phyloP scores from a whole-genome alignment of 768 basidiomycete genomes.

The Rhizopogon sp. region DNA sequence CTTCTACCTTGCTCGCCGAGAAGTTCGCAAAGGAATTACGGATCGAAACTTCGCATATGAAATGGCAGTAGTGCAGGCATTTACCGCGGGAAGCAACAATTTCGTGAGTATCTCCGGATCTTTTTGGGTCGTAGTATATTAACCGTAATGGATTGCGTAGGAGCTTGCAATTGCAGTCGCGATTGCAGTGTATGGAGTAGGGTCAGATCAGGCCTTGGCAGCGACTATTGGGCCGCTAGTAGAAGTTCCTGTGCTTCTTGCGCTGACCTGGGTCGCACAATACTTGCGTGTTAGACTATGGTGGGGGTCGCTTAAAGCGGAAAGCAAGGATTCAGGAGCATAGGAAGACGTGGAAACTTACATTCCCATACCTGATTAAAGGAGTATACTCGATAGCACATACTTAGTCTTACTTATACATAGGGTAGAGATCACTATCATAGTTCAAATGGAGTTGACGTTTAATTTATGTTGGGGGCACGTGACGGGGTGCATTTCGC shows the following conservation, averaged over 20 bases:
- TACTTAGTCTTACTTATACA: too few species aligned
- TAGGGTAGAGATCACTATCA: too few species aligned
- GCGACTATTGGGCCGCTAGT: constrained; percentile 78
- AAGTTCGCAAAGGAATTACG: constrained; percentile 11
- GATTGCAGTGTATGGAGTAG: constrained; percentile 72
- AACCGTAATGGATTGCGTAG: constrained; percentile 22
- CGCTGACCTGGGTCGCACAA: constrained; percentile 61
- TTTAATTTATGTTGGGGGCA: too few species aligned
- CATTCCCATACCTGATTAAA: too few species aligned
- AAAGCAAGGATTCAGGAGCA: background rate
- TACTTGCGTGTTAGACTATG: constrained; percentile 34
- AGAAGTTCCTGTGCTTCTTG: constrained; percentile 74
- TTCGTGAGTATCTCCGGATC: constrained; percentile 40
- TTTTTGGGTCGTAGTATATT: background rate
- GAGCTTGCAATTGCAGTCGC: constrained; percentile 83
- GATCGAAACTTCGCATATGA: constrained; percentile 46
- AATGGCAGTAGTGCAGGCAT: constrained; percentile 71
- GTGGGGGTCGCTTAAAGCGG: constrained; percentile 26
- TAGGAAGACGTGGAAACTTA: background rate
- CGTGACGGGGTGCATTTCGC: too few species aligned
- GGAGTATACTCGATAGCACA: too few species aligned
- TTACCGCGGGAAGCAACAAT: constrained; percentile 79
- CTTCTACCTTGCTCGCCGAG: constrained; percentile 39
- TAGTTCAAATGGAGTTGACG: too few species aligned
- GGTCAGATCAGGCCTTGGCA: constrained; percentile 75